Evolutionary conservation across 345 rosid genomes (phyloP).

Genomic region (Alliaria petiolata): DNA sequence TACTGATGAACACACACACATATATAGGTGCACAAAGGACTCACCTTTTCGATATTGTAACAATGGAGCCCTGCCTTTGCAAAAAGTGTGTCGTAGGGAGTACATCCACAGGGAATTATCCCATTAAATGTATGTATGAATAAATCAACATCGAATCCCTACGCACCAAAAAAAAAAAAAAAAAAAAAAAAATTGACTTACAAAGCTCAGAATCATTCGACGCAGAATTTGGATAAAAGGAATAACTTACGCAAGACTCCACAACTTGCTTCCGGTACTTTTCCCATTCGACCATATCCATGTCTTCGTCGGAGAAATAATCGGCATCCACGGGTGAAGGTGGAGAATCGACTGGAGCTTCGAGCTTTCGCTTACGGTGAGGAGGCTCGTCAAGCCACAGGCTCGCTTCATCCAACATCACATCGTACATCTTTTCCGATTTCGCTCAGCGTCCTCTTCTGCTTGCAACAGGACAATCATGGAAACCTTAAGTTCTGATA

Average conservation of each 20-base stretch:
- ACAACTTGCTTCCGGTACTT: neutral
- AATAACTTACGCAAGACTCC: neutral
- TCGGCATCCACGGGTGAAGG: neutral
- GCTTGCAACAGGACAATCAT: too few relatives aligned
- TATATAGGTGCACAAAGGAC: too few relatives aligned
- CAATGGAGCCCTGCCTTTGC: neutral
- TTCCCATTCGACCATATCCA: neutral
- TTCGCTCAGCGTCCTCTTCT: neutral
- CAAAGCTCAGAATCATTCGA: neutral
- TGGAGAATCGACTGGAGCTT: neutral
- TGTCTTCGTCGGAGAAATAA: neutral
- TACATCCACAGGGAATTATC: neutral
- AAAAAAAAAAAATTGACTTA: neutral
- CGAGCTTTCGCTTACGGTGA: neutral
- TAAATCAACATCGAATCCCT: constrained; percentile 8
- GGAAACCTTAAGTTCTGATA: neutral
- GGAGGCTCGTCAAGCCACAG: neutral
- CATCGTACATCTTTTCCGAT: neutral
- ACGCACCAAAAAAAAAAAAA: too few relatives aligned
- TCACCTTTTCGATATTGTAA: neutral
- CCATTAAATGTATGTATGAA: neutral
- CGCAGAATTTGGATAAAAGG: neutral
- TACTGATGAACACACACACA: neutral
- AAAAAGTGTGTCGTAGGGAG: neutral
- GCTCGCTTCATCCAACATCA: neutral